Base-by-base conservation (phyloP, 148 eudicot species). In the Rhododendron ovatum region DNA sequence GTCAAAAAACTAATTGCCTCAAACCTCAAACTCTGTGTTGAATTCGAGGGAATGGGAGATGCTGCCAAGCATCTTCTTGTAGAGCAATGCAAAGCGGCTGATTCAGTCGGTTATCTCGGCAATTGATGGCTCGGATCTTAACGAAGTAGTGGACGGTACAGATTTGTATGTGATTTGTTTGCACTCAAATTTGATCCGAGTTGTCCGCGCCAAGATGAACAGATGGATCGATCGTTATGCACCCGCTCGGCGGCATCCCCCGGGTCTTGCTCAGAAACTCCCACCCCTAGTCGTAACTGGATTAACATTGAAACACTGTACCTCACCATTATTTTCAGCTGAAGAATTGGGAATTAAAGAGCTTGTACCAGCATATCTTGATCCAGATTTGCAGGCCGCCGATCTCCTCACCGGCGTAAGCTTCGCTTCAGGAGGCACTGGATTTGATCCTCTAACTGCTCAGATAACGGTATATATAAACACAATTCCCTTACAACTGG, bases 331-430 rank as follows among this genome's bases (percentile, higher is more conserved):
- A 63, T 24, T 35, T 65, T 45, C 81, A 82, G 88, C 82, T 39
- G 81, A 86, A 82, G 85, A 73, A 74, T 82, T 86, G 41, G 85
- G 88, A 82, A 41, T 86, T 37, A 86, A 86, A 61, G 85, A 86
- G 78, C 24, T 81, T 11, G 45, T 86, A 35, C 85, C 85, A 8
- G 88, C 88, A 14, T 86, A 86, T 74, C 37, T 86, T 53, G 88
- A 86, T 57, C 85, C 81, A 51, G 2, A 74, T 10, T 28, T 86
- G 65, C 73, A 78, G 53, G 51, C 87, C 1, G 14, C 87, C 8
- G 96, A 95, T 35, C 93, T 95, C 74, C 88, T 84, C 3, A 93
- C 92, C 0, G 98, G 98, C 0, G 95, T 95, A 18, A 94, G 95
- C 87, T 95, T 95, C 80, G 98, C 96, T 28, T 94, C 98, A 5